Evolutionary conservation across 2,329 filamentous ascomycete species (phyloP).

Genomic region (Nothomitra cinnamomea): DNA sequence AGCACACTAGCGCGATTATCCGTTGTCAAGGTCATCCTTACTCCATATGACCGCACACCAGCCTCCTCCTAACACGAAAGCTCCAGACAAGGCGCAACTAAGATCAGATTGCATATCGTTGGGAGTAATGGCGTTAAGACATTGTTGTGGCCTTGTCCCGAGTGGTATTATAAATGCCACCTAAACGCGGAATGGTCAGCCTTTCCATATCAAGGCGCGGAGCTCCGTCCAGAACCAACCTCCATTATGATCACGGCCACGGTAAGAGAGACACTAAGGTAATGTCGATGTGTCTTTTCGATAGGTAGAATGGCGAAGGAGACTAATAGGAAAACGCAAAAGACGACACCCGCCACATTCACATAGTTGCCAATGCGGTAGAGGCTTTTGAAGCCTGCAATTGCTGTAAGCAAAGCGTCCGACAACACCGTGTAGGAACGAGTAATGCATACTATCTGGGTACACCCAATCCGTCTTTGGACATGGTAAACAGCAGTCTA

Average conservation of each 20-base stretch:
- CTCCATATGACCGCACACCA: conserved; percentile 74
- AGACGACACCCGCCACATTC: conserved; percentile 54
- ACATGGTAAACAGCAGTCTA: conserved; percentile 76
- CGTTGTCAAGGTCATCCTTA: conserved; percentile 17
- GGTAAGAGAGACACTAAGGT: conserved; percentile 76
- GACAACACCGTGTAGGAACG: not conserved
- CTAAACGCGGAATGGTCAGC: conserved; percentile 27
- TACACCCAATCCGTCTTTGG: conserved; percentile 67
- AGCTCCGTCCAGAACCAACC: conserved; percentile 40
- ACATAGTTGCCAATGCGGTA: conserved; percentile 59
- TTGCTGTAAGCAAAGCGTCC: conserved; percentile 3
- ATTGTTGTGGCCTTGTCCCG: conserved; percentile 61
- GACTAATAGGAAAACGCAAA: conserved; percentile 57
- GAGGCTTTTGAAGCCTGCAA: conserved; percentile 26
- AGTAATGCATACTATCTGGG: conserved; percentile 30
- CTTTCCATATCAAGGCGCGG: conserved; percentile 9
- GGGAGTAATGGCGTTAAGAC: conserved; percentile 79
- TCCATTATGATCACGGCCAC: conserved; percentile 62
- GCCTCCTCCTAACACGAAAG: conserved; percentile 72
- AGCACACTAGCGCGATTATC: not conserved
- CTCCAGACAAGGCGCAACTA: conserved; percentile 75
- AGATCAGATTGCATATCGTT: conserved; percentile 73
- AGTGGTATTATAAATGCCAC: conserved; percentile 84
- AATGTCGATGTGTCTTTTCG: conserved; percentile 83
- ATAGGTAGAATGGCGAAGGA: conserved; percentile 69